phyloP scores from a whole-genome alignment of 345 rosid genomes.

The Dipteronia dyeriana region DNA sequence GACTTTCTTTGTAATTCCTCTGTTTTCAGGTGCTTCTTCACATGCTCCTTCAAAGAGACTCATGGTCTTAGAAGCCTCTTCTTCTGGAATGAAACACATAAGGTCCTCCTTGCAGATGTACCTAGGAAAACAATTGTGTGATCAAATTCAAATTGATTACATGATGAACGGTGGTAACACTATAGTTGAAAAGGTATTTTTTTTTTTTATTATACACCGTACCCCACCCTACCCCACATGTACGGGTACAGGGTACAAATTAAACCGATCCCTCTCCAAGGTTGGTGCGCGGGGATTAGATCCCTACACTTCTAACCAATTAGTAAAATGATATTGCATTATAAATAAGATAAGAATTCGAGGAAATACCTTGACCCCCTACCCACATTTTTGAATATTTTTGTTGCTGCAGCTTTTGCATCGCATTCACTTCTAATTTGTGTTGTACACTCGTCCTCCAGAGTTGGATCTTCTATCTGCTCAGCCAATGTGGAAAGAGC shows the following conservation, averaged over 20 bases:
- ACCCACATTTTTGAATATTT: slow-evolving; percentile 74
- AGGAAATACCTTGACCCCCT: slow-evolving; percentile 58
- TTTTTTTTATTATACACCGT: no score
- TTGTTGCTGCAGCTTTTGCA: slow-evolving; percentile 86
- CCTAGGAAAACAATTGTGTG: slow-evolving; percentile 37
- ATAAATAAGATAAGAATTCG: neutral
- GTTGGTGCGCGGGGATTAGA: neutral
- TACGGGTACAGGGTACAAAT: neutral
- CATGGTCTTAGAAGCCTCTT: slow-evolving; percentile 70
- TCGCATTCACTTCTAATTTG: slow-evolving; percentile 66
- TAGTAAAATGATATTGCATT: neutral
- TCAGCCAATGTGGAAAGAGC: slow-evolving; percentile 80
- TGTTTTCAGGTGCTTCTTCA: slow-evolving; percentile 57
- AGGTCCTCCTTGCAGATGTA: slow-evolving; percentile 67
- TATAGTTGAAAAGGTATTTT: neutral
- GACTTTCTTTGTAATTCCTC: slow-evolving; percentile 63
- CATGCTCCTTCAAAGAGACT: slow-evolving; percentile 53
- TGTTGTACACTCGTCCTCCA: slow-evolving; percentile 58
- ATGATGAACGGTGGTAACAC: neutral
- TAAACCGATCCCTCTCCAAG: neutral
- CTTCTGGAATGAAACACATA: slow-evolving; percentile 66
- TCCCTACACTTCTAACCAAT: neutral
- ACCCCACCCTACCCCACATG: neutral
- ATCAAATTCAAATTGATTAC: neutral
- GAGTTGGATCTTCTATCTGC: slow-evolving; percentile 53